Conservation (phyloP, 2,329 filamentous ascomycete genomes). For the Phialophora macrospora region DNA sequence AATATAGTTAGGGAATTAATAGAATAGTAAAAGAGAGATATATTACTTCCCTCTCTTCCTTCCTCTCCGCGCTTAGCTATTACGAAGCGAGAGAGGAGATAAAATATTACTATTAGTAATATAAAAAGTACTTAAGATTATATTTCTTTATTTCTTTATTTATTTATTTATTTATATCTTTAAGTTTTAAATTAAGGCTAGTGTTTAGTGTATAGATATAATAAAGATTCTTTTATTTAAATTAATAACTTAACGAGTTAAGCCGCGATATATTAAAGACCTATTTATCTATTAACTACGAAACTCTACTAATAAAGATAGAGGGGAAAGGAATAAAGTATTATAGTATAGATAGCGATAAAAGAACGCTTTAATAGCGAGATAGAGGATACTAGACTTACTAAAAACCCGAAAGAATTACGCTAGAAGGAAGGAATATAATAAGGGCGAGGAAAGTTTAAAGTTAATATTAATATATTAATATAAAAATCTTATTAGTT, state of each 20-base stretch:
- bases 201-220: not conserved
- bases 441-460: not conserved
- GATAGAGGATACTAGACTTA: not conserved
- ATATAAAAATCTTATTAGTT: not conserved
- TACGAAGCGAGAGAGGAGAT: conserved; percentile 6
- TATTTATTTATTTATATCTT: not conserved
- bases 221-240: not conserved
- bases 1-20: not conserved
- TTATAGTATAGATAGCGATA: not conserved
- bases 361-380: not conserved
- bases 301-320: not conserved
- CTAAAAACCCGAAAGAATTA: not conserved
- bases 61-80: not conserved
- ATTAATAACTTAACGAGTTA: not conserved
- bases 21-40: not conserved
- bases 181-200: not conserved
- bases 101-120: not conserved
- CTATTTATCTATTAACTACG: not conserved
- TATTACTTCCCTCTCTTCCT: too few species aligned
- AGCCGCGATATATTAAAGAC: not conserved
- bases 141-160: not conserved
- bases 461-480: not conserved
- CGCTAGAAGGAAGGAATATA: not conserved
- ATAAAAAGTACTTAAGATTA: not conserved
- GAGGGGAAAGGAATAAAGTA: conserved; percentile 3